These are phyloP conservation scores for Tricladium varicosporioides DNA, from an alignment of 2,329 filamentous ascomycete species.

Conservation along the genomic window DNA sequence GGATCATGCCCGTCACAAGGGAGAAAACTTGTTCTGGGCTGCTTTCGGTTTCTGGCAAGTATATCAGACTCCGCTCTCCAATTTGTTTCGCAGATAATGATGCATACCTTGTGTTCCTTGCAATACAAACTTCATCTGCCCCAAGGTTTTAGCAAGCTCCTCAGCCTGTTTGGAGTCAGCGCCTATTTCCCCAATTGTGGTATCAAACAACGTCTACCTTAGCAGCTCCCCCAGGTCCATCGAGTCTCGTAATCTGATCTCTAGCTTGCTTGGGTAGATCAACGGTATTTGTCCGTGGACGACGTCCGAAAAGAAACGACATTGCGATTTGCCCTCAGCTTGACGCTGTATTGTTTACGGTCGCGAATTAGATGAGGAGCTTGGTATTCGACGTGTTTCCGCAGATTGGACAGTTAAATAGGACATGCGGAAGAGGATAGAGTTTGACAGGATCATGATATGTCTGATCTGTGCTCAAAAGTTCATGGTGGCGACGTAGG, in stretches of 20 bases:
- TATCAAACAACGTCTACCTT: constrained; percentile 45
- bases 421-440: background rate
- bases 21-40: constrained; percentile 85
- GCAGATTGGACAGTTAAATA: background rate
- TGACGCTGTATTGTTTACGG: constrained; percentile 5
- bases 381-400: background rate
- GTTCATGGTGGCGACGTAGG: background rate
- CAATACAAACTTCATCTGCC: constrained; percentile 88
- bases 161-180: constrained; percentile 60
- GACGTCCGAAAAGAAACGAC: constrained; percentile 69
- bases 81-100: background rate
- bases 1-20: constrained; percentile 78
- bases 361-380: constrained; percentile 1
- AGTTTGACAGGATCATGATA: constrained; percentile 1
- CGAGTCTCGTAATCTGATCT: constrained; percentile 60
- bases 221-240: constrained; percentile 52
- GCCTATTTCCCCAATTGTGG: constrained; percentile 3
- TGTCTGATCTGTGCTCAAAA: background rate
- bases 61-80: constrained; percentile 8
- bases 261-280: constrained; percentile 52
- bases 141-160: constrained; percentile 80
- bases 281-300: constrained; percentile 59
- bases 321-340: constrained; percentile 40
- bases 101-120: constrained; percentile 84
- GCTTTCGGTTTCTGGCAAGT: constrained; percentile 72